Conservation (phyloP, 225 moss, liverwort and hornwort species). For the Sphagnum contortum region DNA sequence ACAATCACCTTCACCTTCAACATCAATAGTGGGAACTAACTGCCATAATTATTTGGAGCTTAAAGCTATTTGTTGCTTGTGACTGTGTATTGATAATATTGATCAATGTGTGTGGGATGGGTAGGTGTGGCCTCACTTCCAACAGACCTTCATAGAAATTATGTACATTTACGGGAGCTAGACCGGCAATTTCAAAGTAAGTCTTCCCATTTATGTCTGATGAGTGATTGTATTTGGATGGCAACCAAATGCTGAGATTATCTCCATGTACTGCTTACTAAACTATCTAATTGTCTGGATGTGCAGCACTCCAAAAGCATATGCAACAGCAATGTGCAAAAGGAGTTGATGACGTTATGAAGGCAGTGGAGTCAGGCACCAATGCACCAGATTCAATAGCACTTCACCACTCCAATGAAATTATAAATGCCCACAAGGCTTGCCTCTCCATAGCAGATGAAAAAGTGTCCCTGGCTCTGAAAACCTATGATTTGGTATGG, state of each 20-base stretch:
- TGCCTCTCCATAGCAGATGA: constrained; percentile 63
- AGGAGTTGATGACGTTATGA: constrained; percentile 52
- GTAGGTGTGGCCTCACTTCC: constrained; percentile 54
- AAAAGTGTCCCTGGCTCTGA: constrained; percentile 60
- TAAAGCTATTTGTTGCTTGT: no score
- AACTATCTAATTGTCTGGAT: constrained; percentile 3
- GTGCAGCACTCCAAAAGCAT: constrained; percentile 50
- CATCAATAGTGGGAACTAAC: no score
- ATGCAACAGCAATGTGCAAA: constrained; percentile 43
- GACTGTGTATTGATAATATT: no score
- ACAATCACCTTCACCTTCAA: no score
- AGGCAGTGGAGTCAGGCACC: constrained; percentile 31
- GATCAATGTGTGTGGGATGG: constrained; percentile 1
- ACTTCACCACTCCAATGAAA: constrained; percentile 47
- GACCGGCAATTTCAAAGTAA: constrained; percentile 38
- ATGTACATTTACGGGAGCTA: constrained; percentile 42
- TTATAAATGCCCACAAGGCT: constrained; percentile 54
- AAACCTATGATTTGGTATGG: constrained; percentile 64
- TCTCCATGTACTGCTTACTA: background rate
- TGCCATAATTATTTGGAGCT: no score
- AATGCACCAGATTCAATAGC: constrained; percentile 36
- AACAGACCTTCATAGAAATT: constrained; percentile 47
- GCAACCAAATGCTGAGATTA: background rate
- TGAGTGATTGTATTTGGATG: background rate
- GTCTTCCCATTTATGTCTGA: background rate